Evolutionary conservation across 2,329 filamentous ascomycete species (phyloP), one percentile per base, ranked within the genome.

Genomic region (Alternaria sp.): DNA sequence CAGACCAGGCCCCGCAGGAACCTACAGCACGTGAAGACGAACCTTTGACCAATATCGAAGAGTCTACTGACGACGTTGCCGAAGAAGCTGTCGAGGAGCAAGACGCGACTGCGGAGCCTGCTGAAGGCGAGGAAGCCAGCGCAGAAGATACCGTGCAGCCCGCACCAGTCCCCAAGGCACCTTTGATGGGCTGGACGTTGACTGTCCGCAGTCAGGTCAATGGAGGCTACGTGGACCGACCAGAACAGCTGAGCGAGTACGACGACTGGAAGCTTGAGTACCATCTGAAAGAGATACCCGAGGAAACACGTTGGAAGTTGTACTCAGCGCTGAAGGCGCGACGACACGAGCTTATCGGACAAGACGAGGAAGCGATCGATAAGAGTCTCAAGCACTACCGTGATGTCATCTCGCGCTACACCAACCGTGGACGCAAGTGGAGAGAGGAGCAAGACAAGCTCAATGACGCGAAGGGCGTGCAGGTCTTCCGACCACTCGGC

Each of bases 221-320:
- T 73, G 89, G 87, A 17, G 57, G 82, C 12, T 85, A 86, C 57
- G 87, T 93, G 1, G 74, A 82, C 0, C 89, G 93, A 4, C 91
- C 93, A 0, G 67, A 80, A 2, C 69, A 83, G 0, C 76, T 90
- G 49, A 78, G 55, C 0, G 30, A 71, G 13, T 19, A 71, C 0
- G 85, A 88, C 67, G 73, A 81, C 8, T 97, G 94, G 94, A 78
- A 81, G 0, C 83, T 97, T n/a, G 88, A 96, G 70, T 97, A 97
- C 79, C 85, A 89, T 36, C 81, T 97, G 51, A 85, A 86, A 49
- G 91, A 94, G 67, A 82, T 79, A 9, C 56, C 64, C 2, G 52
- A 63, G 11, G 56, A 55, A 4, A 57, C 57, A 4, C 58, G 65
- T 6, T 67, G 69, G 69, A 63, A 32, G 26, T 47, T 74, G 28